Evolutionary conservation across 169 alveolate genomes (phyloP), one percentile per base, ranked within the genome.

Genomic region (Babesia bovis): DNA sequence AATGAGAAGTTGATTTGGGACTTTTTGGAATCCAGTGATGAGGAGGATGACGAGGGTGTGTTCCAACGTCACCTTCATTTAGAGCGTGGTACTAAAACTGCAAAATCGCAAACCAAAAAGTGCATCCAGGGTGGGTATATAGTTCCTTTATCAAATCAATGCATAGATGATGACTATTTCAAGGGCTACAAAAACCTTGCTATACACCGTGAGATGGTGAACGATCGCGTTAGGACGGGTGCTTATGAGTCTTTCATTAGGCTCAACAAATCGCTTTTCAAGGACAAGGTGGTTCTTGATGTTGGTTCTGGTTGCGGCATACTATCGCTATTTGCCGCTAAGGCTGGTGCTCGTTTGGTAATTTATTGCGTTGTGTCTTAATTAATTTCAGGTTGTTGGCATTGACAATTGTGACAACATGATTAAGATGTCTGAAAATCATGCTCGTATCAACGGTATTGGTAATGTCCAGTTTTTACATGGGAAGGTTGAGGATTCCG

Each of bases 271-370:
- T 65, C 74, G 49, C 76, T 82, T n/a, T 94, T 94, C 85, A 72
- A 89, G 79, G 91, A 93, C 76, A 94, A 94, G 70, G 82, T 92
- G 12, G 99, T 97, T 0, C 79, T 97, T 21, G 99, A 97, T 81
- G 93, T 97, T 10, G 99, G 99, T 0, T 90, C 97, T 36, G 99
- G 99, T 17, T 95, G 98, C 1, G 98, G 99, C 12, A 96, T 97
- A 35, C 88, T 97, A 41, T 89, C 96, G 26, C 90, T 96, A 58
- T 96, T 97, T 83, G 98, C 99, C 35, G 97, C 98, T 30, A 78
- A 83, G 65, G 97, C 98, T 0, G 98, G 99, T 25, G 98, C 98
- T 0, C 85, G 87, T 53, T 96, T 95, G 74, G 98, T 97, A 17
- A 92, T 90, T 84, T 96, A 94, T 95, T 92, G 47, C 77, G 94